A percentile compares a stretch with the other conserved stretches of the same genome.
Evolutionary conservation across 352 stramenopile species (phyloP).

Genomic region (Phytophthora fragariae): DNA sequence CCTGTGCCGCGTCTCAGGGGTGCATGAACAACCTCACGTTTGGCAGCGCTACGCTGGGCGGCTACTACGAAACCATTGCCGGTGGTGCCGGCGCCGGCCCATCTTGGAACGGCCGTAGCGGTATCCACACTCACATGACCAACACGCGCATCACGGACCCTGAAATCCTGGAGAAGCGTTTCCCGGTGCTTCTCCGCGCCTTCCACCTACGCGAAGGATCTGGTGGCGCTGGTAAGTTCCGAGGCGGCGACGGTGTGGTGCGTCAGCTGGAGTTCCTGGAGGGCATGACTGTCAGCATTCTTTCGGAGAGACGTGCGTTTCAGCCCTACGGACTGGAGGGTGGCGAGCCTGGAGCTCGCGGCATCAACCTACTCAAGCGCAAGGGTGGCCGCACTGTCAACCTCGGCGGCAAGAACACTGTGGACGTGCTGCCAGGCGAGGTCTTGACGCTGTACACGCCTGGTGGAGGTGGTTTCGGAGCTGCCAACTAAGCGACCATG

Average conservation of each 20-base stretch:
- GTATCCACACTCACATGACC: conserved; percentile 99
- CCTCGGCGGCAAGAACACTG: conserved; percentile 95
- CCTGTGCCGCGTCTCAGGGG: conserved; percentile 97
- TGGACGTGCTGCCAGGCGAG: conserved; percentile 93
- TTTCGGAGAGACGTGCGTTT: conserved; percentile 97
- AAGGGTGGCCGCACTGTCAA: conserved; percentile 75
- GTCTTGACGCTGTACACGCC: conserved; percentile 96
- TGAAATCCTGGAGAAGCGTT: conserved; percentile 99
- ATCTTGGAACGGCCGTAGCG: conserved; percentile 96
- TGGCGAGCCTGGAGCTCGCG: conserved; percentile 88
- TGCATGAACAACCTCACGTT: conserved; percentile 99
- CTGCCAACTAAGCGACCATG: conserved; percentile 30
- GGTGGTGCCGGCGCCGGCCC: conserved; percentile 97
- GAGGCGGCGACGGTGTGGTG: conserved; percentile 96
- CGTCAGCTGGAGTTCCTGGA: conserved; percentile 96
- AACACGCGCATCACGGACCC: conserved; percentile 99
- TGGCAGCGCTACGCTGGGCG: conserved; percentile 93
- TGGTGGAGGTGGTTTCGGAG: conserved; percentile 95
- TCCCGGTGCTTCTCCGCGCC: conserved; percentile 88
- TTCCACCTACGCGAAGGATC: conserved; percentile 89
- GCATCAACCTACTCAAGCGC: conserved; percentile 94
- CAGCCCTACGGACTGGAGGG: conserved; percentile 96
- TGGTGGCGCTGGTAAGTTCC: conserved; percentile 92
- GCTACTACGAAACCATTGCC: conserved; percentile 99
- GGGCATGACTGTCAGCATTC: conserved; percentile 96